Evolutionary conservation across 257 asterid genomes (phyloP).

Genomic region (Salvia hispanica): DNA sequence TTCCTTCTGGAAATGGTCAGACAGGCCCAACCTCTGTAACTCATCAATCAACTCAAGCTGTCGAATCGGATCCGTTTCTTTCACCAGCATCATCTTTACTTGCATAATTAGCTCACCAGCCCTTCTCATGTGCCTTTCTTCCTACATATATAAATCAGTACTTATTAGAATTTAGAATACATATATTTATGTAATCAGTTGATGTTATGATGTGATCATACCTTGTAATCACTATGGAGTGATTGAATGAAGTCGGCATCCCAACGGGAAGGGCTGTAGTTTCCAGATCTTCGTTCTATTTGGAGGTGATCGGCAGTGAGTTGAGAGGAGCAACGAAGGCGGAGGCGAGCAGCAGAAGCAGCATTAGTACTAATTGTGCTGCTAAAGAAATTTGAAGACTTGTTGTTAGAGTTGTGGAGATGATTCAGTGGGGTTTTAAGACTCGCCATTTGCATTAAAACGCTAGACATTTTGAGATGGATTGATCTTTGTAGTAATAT

Average conservation of each 20-base stretch:
- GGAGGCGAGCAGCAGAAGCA: too few species aligned
- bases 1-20: not conserved
- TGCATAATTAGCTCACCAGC: not conserved
- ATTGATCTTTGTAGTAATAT: too few species aligned
- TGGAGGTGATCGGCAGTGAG: not conserved
- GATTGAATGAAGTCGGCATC: not conserved
- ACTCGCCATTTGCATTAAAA: too few species aligned
- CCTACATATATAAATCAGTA: not conserved
- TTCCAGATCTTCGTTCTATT: not conserved
- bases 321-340: not conserved
- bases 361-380: too few species aligned
- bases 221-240: not conserved
- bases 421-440: too few species aligned
- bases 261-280: slow-evolving; percentile 2
- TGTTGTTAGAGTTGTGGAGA: too few species aligned
- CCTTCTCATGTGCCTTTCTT: not conserved
- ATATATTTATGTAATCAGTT: too few species aligned
- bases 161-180: too few species aligned
- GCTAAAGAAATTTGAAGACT: too few species aligned
- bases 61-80: not conserved
- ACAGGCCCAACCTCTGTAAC: slow-evolving; percentile 1
- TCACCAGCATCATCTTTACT: not conserved
- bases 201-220: too few species aligned
- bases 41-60: slow-evolving; percentile 16
- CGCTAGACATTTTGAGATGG: too few species aligned